Conservation (phyloP, 768 basidiomycete species). For the Boletus subcaerulescens region DNA sequence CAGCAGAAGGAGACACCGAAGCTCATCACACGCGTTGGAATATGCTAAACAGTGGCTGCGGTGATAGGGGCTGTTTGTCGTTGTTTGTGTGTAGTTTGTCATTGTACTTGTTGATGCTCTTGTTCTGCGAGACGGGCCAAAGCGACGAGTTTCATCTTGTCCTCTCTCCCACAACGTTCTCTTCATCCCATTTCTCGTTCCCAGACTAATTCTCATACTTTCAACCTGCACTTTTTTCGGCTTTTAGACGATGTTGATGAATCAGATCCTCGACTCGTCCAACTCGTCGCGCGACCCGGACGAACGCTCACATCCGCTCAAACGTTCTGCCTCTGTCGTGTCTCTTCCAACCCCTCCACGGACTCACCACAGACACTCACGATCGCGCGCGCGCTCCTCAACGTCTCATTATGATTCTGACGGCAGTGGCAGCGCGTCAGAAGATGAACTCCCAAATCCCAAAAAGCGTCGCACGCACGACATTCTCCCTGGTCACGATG, state of each 20-base stretch:
- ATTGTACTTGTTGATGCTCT: slow-evolving; percentile 13
- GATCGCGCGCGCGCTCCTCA: slow-evolving; percentile 40
- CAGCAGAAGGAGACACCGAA: too few species aligned
- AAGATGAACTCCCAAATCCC: slow-evolving; percentile 16
- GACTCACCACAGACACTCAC: slow-evolving; percentile 50
- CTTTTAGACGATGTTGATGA: slow-evolving; percentile 27
- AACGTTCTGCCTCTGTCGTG: slow-evolving; percentile 61
- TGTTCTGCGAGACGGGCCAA: slow-evolving; percentile 13
- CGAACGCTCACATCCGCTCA: slow-evolving; percentile 38
- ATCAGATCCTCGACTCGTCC: slow-evolving; percentile 36
- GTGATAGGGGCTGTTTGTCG: background rate
- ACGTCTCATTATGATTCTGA: slow-evolving; percentile 46
- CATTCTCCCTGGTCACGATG: slow-evolving; percentile 39
- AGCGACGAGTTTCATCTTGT: slow-evolving; percentile 12
- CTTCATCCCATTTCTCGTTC: background rate
- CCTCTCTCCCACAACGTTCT: slow-evolving; percentile 20
- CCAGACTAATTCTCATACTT: background rate
- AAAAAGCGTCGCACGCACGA: slow-evolving; percentile 42
- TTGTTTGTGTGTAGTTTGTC: slow-evolving; percentile 3
- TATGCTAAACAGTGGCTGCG: too few species aligned
- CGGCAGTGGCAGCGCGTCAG: slow-evolving; percentile 37
- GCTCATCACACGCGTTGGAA: too few species aligned
- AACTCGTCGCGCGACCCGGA: slow-evolving; percentile 13
- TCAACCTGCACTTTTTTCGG: background rate
- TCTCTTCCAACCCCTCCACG: slow-evolving; percentile 67